Evolutionary conservation across 108 stramenopile species (phyloP).

Genomic region (Pseudonitzschia pungens): DNA sequence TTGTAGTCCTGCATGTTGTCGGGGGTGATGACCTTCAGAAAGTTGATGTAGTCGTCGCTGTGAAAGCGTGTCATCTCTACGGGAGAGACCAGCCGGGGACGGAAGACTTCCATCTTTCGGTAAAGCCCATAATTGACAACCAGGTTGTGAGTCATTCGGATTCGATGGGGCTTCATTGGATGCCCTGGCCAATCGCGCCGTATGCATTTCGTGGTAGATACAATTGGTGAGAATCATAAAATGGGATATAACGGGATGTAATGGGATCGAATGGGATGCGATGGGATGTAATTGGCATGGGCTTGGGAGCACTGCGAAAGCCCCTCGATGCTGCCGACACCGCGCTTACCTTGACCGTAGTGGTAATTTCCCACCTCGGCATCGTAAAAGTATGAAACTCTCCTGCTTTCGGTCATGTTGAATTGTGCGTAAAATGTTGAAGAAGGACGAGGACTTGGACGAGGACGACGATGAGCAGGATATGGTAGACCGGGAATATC

Average conservation of each 20-base stretch:
- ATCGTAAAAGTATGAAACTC: slow-evolving; percentile 91
- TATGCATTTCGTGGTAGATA: slow-evolving; percentile 93
- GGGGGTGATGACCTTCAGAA: slow-evolving; percentile 80
- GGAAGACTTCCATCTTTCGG: slow-evolving; percentile 94
- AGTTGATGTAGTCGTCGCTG: slow-evolving; percentile 91
- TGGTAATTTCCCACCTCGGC: slow-evolving; percentile 76
- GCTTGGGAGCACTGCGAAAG: not conserved
- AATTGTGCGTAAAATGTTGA: too few relatives aligned
- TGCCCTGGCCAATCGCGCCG: slow-evolving; percentile 81
- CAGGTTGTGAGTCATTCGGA: slow-evolving; percentile 95
- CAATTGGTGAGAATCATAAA: slow-evolving; percentile 18
- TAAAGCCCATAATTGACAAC: slow-evolving; percentile 93
- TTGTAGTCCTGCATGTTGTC: slow-evolving; percentile 70
- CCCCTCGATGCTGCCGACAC: not conserved
- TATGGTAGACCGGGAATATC: too few relatives aligned
- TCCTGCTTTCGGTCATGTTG: slow-evolving; percentile 48
- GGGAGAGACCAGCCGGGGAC: slow-evolving; percentile 80
- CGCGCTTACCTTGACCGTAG: not conserved
- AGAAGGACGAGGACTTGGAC: too few relatives aligned
- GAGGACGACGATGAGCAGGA: too few relatives aligned
- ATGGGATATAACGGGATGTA: too few relatives aligned
- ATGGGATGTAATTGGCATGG: too few relatives aligned
- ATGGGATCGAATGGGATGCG: too few relatives aligned
- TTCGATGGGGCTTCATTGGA: slow-evolving; percentile 97
- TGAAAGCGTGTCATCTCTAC: slow-evolving; percentile 91